phyloP scores from a whole-genome alignment of 352 stramenopile genomes.

The Peronospora belbahrii region DNA sequence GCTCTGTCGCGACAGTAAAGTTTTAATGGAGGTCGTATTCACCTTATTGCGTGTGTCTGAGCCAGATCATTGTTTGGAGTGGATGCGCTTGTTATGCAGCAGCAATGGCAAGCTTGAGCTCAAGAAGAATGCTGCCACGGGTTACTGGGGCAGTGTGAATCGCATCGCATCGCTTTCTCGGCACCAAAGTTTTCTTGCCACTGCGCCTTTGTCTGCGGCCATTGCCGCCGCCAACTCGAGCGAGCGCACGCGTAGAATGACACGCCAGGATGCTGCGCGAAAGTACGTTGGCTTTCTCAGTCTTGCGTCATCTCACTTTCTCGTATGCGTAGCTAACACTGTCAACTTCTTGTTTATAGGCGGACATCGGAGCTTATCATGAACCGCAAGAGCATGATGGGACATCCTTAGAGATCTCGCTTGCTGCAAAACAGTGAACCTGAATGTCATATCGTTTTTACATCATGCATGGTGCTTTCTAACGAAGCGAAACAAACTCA shows the following conservation, averaged over 20 bases:
- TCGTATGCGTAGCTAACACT: background rate
- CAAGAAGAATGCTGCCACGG: constrained; percentile 83
- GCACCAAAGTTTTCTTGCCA: constrained; percentile 79
- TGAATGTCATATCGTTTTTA: constrained; percentile 11
- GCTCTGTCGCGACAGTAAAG: constrained; percentile 1
- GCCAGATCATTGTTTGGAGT: constrained; percentile 79
- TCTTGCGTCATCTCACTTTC: background rate
- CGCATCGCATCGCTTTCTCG: constrained; percentile 75
- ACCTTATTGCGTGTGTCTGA: constrained; percentile 3
- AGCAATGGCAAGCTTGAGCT: constrained; percentile 84
- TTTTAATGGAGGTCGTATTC: background rate
- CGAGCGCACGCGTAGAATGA: constrained; percentile 52
- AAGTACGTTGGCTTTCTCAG: constrained; percentile 37
- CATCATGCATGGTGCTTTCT: background rate
- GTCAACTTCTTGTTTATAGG: constrained; percentile 23
- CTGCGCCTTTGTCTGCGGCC: constrained; percentile 37
- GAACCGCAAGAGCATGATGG: constrained; percentile 66
- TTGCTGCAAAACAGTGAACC: background rate
- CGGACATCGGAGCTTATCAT: constrained; percentile 83
- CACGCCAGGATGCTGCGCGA: constrained; percentile 64
- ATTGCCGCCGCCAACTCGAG: constrained; percentile 29
- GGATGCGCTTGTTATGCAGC: constrained; percentile 80
- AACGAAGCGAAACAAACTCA: constrained; percentile 16
- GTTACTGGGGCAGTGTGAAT: constrained; percentile 81
- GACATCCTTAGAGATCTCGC: constrained; percentile 9